Evolutionary conservation across 192 early-diverging fungal genomes (phyloP), one percentile per base, ranked within the genome.

Genomic region (Backusella australiensis): DNA sequence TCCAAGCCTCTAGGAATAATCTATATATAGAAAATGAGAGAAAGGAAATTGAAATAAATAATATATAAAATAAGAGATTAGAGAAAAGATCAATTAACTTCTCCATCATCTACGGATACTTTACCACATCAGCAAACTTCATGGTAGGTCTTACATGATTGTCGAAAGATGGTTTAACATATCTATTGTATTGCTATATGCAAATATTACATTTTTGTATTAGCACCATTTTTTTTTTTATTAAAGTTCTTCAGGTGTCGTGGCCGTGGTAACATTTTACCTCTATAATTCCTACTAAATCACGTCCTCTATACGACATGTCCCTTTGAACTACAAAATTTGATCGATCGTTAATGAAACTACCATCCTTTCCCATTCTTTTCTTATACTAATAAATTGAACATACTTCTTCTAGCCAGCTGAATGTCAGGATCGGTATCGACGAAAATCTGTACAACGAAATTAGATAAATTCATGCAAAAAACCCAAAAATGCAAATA

Each of bases 161-260:
- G 75, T 99, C 97, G 82, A 90, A 97, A 6, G 96, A 89, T 0
- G 96, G 95, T 82, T 99, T 99, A 70, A 99, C 97, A 77, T 96
- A 99, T 75, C 90, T 88, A 69, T 88, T 82, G 84, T 99, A 99
- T 87, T 97, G 96, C 81, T 86, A 71, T 46, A 17, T 52, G 12
- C 0, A 66, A 44, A 19, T 4, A 19, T 35, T 49, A 72, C 15
- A 8, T 23, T 23, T 56, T 23, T 56, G 53, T 9, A 56, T 66
- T 21, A 69, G 53, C 9, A 56, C 21, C 19, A 23, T 56, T 56
- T 56, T 23, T n/a, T 7, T 21, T 21, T 23, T 26, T 21, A 56
- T 29, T 63, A 63, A 63, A 63, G 21, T 11, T 63, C 23, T 12
- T 63, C 23, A 26, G n/a, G 21, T 23, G n/a, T 26, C 23, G 12